Evolutionary conservation across 768 basidiomycete genomes (phyloP).

Genomic region (Tricholoma hemisulphureum): DNA sequence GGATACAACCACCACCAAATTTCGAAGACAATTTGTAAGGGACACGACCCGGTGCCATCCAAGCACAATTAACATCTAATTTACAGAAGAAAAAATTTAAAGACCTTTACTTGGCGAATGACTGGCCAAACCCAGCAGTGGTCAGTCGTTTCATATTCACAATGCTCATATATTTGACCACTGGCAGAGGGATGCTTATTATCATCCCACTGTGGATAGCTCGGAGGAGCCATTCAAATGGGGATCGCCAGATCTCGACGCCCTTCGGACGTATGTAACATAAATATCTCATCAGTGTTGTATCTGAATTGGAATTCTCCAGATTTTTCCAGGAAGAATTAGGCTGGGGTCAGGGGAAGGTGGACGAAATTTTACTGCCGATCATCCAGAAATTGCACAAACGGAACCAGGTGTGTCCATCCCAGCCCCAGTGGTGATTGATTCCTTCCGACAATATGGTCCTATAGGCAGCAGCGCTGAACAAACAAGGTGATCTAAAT

Average conservation of each 20-base stretch:
- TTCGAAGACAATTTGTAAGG: slow-evolving; percentile 81
- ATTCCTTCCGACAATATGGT: slow-evolving; percentile 1
- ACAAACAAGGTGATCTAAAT: slow-evolving; percentile 75
- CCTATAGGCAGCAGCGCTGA: slow-evolving; percentile 55
- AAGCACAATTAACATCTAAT: not conserved
- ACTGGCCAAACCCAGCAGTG: slow-evolving; percentile 93
- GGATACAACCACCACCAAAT: slow-evolving; percentile 72
- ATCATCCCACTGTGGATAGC: slow-evolving; percentile 84
- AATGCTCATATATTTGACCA: slow-evolving; percentile 3
- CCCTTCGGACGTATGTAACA: slow-evolving; percentile 67
- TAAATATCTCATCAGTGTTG: not conserved
- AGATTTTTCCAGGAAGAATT: slow-evolving; percentile 79
- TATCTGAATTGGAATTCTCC: slow-evolving; percentile 1
- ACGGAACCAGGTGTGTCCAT: slow-evolving; percentile 60
- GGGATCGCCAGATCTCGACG: slow-evolving; percentile 96
- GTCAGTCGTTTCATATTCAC: slow-evolving; percentile 42
- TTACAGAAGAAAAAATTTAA: slow-evolving; percentile 87
- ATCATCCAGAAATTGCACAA: slow-evolving; percentile 88
- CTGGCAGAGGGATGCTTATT: slow-evolving; percentile 84
- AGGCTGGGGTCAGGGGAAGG: slow-evolving; percentile 78
- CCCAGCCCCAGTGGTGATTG: not conserved
- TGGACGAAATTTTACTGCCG: slow-evolving; percentile 87
- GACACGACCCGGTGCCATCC: not conserved
- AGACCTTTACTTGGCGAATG: slow-evolving; percentile 69
- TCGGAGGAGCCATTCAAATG: slow-evolving; percentile 95